Percentiles rank a stretch among this genome's conserved stretches.
Evolutionary conservation across 768 basidiomycete species (phyloP).

Genomic region (Suillus plorans): DNA sequence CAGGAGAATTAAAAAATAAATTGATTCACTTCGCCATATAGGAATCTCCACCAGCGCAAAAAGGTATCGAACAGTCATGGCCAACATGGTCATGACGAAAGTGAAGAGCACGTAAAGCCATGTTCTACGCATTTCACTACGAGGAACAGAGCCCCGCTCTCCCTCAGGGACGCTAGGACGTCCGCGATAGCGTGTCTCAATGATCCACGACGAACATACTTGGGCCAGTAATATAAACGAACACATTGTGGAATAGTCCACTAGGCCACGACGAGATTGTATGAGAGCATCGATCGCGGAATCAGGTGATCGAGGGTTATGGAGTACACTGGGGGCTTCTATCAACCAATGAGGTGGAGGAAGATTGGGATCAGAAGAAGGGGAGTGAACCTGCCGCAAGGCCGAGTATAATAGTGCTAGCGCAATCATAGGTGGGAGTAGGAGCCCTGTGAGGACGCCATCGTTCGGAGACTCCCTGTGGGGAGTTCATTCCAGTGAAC

Average conservation of each 20-base stretch:
- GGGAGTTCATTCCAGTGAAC: conserved; percentile 10
- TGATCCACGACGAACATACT: conserved; percentile 73
- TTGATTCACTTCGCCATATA: conserved; percentile 70
- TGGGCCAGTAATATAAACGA: conserved; percentile 79
- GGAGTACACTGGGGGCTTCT: conserved; percentile 64
- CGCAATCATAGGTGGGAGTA: conserved; percentile 82
- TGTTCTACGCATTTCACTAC: conserved; percentile 63
- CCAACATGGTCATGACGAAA: conserved; percentile 47
- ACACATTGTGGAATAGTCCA: conserved; percentile 79
- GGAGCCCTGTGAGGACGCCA: conserved; percentile 78
- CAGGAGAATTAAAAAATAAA: conserved; percentile 2
- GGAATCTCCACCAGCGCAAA: conserved; percentile 43
- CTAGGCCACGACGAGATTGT: conserved; percentile 70
- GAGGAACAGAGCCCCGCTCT: conserved; percentile 74
- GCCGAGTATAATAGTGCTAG: conserved; percentile 63
- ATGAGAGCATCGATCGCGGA: conserved; percentile 55
- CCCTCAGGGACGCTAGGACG: conserved; percentile 51
- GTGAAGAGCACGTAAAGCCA: conserved; percentile 69
- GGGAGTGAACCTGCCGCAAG: conserved; percentile 35
- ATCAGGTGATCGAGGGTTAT: conserved; percentile 38
- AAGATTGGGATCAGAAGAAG: conserved; percentile 26
- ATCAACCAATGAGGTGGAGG: conserved; percentile 74
- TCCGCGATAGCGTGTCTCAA: conserved; percentile 54
- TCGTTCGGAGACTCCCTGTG: conserved; percentile 79
- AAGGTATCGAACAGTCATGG: conserved; percentile 49